Conservation (phyloP, 768 basidiomycete genomes). For the Leccinum pellstonianum region DNA sequence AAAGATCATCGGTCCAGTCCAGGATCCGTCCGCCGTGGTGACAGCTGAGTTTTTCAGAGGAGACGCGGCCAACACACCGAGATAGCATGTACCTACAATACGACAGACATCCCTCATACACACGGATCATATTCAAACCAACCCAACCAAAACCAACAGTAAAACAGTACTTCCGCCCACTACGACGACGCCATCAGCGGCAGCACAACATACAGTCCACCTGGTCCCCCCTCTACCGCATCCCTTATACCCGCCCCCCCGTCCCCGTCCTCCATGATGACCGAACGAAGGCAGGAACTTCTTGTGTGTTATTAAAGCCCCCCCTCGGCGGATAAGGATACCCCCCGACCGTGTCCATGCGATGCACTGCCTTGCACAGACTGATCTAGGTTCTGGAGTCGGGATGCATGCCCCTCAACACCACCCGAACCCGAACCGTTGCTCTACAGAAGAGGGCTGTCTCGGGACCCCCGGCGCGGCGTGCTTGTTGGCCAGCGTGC, state of each 20-base stretch:
- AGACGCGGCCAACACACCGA: too few species aligned
- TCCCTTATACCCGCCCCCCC: constrained; percentile 32
- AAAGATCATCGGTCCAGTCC: too few species aligned
- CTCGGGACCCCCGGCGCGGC: not conserved
- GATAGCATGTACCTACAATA: not conserved
- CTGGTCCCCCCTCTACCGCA: not conserved
- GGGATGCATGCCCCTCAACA: not conserved
- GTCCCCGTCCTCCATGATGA: constrained; percentile 33
- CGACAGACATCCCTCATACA: not conserved
- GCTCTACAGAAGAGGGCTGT: constrained; percentile 1
- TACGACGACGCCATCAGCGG: constrained; percentile 9
- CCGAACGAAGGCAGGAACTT: constrained; percentile 22
- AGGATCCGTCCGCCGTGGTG: too few species aligned
- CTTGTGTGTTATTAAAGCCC: constrained; percentile 24
- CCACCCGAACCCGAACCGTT: not conserved
- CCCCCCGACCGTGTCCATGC: constrained; percentile 37
- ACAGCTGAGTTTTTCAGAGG: too few species aligned
- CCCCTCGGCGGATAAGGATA: constrained; percentile 25
- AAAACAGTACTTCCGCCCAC: not conserved
- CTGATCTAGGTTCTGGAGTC: not conserved
- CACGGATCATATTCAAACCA: too few species aligned
- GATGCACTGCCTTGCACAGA: constrained; percentile 25
- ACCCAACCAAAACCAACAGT: not conserved
- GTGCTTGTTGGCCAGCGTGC: constrained; percentile 8
- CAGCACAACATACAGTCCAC: not conserved